Evolutionary conservation across 2,329 filamentous ascomycete genomes (phyloP).

Genomic region (Penicillium nordicum): DNA sequence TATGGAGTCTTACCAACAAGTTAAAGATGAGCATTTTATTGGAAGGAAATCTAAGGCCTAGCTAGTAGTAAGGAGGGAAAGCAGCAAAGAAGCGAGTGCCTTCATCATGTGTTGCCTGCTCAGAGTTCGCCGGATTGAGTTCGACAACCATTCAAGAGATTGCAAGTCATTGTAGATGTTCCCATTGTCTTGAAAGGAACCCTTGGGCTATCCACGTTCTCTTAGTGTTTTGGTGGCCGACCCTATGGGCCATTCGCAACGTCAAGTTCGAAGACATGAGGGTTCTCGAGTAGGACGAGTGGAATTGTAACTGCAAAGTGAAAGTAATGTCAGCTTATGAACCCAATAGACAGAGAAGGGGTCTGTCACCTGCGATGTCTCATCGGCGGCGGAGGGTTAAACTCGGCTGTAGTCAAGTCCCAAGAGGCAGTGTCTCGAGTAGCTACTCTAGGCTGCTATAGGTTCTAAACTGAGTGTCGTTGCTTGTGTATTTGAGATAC

Average conservation of each 20-base stretch:
- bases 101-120: neutral
- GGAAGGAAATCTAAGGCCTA: rapidly evolving
- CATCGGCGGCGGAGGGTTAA: neutral
- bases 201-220: neutral
- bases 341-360: too few species aligned
- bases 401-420: neutral
- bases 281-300: neutral
- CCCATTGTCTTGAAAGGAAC: too few species aligned
- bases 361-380: neutral
- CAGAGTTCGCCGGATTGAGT: neutral
- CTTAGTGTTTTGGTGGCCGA: neutral
- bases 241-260: neutral
- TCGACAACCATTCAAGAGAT: neutral
- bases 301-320: neutral
- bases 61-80: neutral
- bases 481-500: neutral
- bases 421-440: neutral
- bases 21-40: neutral
- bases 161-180: neutral
- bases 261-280: neutral
- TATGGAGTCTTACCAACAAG: rapidly evolving
- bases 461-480: neutral
- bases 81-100: neutral
- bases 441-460: neutral
- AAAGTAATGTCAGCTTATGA: too few species aligned